phyloP scores from a whole-genome alignment of 768 basidiomycete genomes.

The Leccinum olivaceopallidum region DNA sequence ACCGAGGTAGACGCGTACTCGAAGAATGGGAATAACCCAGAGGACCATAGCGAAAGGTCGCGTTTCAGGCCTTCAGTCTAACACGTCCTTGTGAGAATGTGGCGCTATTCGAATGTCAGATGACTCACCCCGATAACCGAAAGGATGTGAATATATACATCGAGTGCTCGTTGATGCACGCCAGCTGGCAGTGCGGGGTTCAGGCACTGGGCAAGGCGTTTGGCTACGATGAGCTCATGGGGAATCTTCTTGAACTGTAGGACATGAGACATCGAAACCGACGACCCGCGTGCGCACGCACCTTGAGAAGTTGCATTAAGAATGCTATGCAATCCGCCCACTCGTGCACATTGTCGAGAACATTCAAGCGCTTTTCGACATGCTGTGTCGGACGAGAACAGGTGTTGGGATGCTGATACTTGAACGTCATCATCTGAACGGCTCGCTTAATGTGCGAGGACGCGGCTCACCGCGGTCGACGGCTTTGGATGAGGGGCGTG shows the following conservation, averaged over 20 bases:
- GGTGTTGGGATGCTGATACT: conserved; percentile 50
- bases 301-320: conserved; percentile 91
- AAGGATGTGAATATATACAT: conserved; percentile 92
- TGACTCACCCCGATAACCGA: conserved; percentile 84
- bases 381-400: conserved; percentile 80
- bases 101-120: not conserved
- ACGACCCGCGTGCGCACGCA: conserved; percentile 29
- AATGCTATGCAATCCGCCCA: conserved; percentile 99
- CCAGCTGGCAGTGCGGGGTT: conserved; percentile 98
- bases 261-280: not conserved
- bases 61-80: conserved; percentile 84
- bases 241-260: conserved; percentile 97
- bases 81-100: conserved; percentile 10
- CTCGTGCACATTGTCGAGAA: conserved; percentile 95
- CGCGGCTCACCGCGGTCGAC: conserved; percentile 33
- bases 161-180: conserved; percentile 94
- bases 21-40: conserved; percentile 87
- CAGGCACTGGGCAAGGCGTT: conserved; percentile 92
- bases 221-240: conserved; percentile 89
- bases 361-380: conserved; percentile 89
- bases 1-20: conserved; percentile 99
- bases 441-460: not conserved
- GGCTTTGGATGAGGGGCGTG: conserved; percentile 22
- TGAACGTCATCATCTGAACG: not conserved
- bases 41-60: conserved; percentile 83